Base-by-base conservation (phyloP, 805 yeast species). In the Metschnikowia lochheadii region DNA sequence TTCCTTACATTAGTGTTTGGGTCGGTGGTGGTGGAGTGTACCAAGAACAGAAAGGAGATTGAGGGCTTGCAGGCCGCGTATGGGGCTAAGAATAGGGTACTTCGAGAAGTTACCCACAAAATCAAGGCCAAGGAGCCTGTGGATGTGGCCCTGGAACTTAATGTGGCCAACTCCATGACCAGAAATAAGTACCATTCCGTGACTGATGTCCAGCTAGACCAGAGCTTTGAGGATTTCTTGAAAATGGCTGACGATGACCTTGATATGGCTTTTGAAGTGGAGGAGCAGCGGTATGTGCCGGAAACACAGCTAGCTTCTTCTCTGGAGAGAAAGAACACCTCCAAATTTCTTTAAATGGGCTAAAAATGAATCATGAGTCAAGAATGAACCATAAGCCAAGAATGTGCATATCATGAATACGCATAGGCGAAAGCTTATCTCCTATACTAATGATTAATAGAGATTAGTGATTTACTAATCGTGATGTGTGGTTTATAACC, bases 11-110 rank as follows among this genome's bases (percentile, higher is more conserved):
- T 73, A 15, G 55, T 72, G 11, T 70, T 74, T 55, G 76, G 77
- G 6, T 69, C 82, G 2, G 73, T 74, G 3, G 79, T 76, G 3
- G 68, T 79, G 34, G 81, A 79, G 51, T 67, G 75, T 39, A 75
- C 77, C 69, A 66, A 74, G 44, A 74, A 67, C 49, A 66, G 77
- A 40, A 76, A 74, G 51, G 69, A 70, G 34, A 57, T 66, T n/a
- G 82, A 78, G 33, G 68, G 67, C 26, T 57, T 79, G 40, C 65
- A 64, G 31, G 71, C 69, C 31, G 69, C 70, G 17, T 77, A 77
- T 54, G 56, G 57, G 7, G 60, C 72, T 35, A 71, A 76, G 55
- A 65, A 68, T 46, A 49, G 42, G 2, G 63, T 72, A 15, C 56
- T 74, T 31, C 57, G 62, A 23, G 76, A 70, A 6, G 57, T 73